Base-by-base conservation (phyloP, 331 rosid genomes). In the Stylosanthes scabra region DNA sequence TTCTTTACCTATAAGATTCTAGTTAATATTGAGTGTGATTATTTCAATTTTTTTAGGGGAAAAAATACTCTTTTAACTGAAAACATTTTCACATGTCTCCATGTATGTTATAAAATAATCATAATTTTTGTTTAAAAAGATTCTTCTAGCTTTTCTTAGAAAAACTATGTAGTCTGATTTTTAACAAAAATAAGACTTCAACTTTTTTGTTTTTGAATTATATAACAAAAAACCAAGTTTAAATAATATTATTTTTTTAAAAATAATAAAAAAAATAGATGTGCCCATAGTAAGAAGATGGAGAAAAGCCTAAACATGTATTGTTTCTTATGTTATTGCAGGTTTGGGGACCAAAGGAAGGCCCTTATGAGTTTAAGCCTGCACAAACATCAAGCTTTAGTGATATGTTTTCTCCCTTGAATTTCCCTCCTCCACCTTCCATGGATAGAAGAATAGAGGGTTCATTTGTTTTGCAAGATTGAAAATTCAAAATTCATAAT, bases 321-420 rank as follows among this genome's bases (percentile, higher is more conserved):
- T 58, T 68, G 66, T n/a, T n/a, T 74, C 37, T 37, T 63, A 67
- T 77, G 45, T 74, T 74, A 71, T 76, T 71, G 57, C 86, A 95
- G 99, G 96, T 90, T 75, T 95, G 99, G 99, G 99, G 99, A 71
- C 90, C 94, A 2, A 95, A 79, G 83, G 97, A 88, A 72, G 97
- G 98, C 40, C 96, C 99, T 15, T 92, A 95, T 6, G 98, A 95
- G 76, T 95, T 90, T 92, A 95, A 88, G 90, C 86, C 97, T 1
- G 97, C 88, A 8, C 89, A 96, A 41, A 81, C 88, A 72, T 87
- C 93, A 58, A 83, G 90, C 83, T 83, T 80, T 57, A 83, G 60
- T 59, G 96, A 90, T 83, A 75, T 74, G 81, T 63, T 83, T 59
- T 82, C 96, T 46, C 90, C 97, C 60, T 75, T 88, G 63, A 91